Evolutionary conservation across 768 basidiomycete genomes (phyloP), one percentile per base, ranked within the genome.

Genomic region (Hydnomerulius pinastri): DNA sequence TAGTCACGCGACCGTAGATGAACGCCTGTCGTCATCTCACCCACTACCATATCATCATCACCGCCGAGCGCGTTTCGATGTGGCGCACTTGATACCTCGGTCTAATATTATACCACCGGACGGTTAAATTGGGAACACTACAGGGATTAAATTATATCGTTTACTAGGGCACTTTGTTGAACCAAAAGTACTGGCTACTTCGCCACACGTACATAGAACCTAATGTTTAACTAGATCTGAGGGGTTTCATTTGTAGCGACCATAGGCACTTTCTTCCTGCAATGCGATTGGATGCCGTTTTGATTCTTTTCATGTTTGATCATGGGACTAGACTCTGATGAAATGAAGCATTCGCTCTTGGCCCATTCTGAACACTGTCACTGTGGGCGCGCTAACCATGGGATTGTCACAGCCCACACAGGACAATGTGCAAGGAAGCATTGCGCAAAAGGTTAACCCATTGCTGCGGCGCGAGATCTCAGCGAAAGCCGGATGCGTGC

Each of bases 1-100:
- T 46, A 68, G 69, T 61, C 65, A 55, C 63, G 55, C 52, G 64
- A 64, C 37, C 64, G 59, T 35, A 67, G 63, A 65, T 69, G 55
- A 66, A 53, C 44, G 43, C 29, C 43, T 37, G n/a, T n/a, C n/a
- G n/a, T n/a, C 21, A 8, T 33, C 39, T 39, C 35, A 48, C 39
- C 45, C 40, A 41, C 3, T 40, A 32, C 43, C 27, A 45, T 54
- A 48, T 39, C 50, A 54, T 56, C 57, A 48, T 46, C 29, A n/a
- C 59, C 64, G 57, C 38, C 51, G 63, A 48, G 56, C 66, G 59
- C 57, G 36, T 47, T n/a, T 21, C 41, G 40, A 43, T 55, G 51
- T 62, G 56, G 53, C 39, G 42, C 35, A 47, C 21, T 41, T 54
- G 54, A n/a, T 53, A 42, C 43, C 42, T 48, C 48, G 11, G 52